phyloP scores from a whole-genome alignment of 345 rosid genomes.

The Psidium guajava region DNA sequence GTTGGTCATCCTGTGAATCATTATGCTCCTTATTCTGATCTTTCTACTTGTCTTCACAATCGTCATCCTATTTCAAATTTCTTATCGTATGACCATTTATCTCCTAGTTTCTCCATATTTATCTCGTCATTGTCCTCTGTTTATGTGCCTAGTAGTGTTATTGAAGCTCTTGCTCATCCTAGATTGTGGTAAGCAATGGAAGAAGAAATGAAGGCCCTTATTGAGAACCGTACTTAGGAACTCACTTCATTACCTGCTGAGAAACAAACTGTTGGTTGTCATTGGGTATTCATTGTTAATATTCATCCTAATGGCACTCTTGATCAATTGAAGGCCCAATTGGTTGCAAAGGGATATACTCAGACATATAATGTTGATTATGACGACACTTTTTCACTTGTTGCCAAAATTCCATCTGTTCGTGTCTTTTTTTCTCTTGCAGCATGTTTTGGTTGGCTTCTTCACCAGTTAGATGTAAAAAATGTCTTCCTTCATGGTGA shows the following conservation, averaged over 20 bases:
- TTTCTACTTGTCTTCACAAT: too few species aligned
- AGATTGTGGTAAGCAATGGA: neutral
- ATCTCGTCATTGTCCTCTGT: neutral
- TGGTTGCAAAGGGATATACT: neutral
- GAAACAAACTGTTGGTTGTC: too few species aligned
- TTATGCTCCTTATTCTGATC: too few species aligned
- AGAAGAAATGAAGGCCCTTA: neutral
- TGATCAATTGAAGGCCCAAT: neutral
- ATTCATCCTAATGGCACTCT: neutral
- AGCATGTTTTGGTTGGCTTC: neutral
- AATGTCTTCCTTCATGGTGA: neutral
- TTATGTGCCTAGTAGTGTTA: neutral
- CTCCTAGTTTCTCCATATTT: neutral
- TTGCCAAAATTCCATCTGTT: too few species aligned
- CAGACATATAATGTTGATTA: neutral
- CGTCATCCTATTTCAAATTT: neutral
- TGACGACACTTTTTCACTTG: too few species aligned
- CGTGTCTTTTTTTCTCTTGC: neutral
- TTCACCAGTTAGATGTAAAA: neutral
- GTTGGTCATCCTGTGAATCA: too few species aligned
- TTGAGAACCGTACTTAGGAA: neutral
- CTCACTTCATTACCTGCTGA: neutral
- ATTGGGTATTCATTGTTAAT: neutral
- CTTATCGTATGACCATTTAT: neutral
- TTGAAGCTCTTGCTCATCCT: neutral